Base-by-base conservation (phyloP, 805 yeast genomes). In the Starmera amethionina region DNA sequence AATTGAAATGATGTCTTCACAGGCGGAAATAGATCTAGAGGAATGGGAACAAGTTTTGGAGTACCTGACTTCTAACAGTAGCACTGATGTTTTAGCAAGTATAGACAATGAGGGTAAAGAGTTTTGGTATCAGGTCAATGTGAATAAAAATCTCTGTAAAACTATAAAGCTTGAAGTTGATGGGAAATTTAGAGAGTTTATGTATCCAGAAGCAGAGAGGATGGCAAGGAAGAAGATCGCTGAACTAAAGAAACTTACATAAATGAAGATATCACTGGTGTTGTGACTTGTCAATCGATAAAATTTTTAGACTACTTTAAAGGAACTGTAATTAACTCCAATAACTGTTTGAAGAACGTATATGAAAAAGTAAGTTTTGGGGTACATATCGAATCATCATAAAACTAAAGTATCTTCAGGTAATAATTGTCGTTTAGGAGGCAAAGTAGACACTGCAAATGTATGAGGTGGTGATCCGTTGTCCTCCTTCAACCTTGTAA, bases 61-160 rank as follows among this genome's bases (percentile, higher is more conserved):
- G 3, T 34, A 25, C 13, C 14, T 34, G 16, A 34, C 22, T 5
- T 12, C n/a, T 14, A n/a, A 34, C 18, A 18, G 13, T n/a, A 18
- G n/a, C n/a, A 34, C 7, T 5, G 13, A 22, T 8, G 36, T 34
- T n/a, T 12, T 34, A 9, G n/a, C 36, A 3, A 28, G 30, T n/a
- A 14, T 34, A 15, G 36, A 34, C 27, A 30, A 30, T n/a, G 36
- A 34, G 22, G 36, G 36, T 34, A 22, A 30, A 34, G 36, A 34
- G 27, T 34, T 34, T 8, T 34, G 36, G 36, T 28, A 22, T 25
- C 36, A 34, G 22, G 36, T 30, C 9, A 16, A 22, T 3, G 27
- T 30, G 13, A 25, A 34, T 13, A 28, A 28, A 22, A 34, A 34
- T 13, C 30, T 22, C 8, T 4, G 29, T 6, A 25, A 25, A 14